Conservation (phyloP, 2,329 filamentous ascomycete genomes). For the Epichloe sibirici region DNA sequence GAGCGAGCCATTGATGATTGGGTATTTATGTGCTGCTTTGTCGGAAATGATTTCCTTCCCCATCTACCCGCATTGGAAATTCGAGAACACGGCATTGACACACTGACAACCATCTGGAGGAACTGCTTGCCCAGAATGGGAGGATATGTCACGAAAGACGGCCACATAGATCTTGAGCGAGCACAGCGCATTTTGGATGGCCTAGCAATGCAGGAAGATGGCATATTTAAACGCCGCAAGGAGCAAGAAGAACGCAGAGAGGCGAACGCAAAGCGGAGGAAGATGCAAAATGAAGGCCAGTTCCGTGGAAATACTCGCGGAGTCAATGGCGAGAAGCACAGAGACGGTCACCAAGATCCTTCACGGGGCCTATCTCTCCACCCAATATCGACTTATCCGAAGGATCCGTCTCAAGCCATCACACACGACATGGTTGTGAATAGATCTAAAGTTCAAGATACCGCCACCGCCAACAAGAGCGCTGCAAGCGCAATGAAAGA, state of each 20-base stretch:
- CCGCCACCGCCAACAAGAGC: conserved; percentile 82
- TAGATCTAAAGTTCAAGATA: conserved; percentile 49
- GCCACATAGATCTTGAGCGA: conserved; percentile 73
- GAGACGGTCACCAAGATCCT: conserved; percentile 23
- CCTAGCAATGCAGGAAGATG: conserved; percentile 83
- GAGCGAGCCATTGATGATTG: conserved; percentile 93
- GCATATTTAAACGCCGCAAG: conserved; percentile 80
- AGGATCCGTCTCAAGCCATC: conserved; percentile 42
- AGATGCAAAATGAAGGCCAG: conserved; percentile 49
- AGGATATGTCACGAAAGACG: conserved; percentile 92
- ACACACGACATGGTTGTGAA: conserved; percentile 87
- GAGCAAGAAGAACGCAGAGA: conserved; percentile 76
- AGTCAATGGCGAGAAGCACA: conserved; percentile 9
- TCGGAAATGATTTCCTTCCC: conserved; percentile 95
- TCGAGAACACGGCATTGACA: conserved; percentile 92
- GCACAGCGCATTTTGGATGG: conserved; percentile 82
- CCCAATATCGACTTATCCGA: conserved; percentile 37
- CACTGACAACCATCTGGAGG: conserved; percentile 91
- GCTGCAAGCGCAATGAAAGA: conserved; percentile 82
- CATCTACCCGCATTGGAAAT: conserved; percentile 97
- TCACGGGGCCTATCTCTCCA: conserved; percentile 20
- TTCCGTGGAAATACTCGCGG: conserved; percentile 6
- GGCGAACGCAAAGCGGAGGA: conserved; percentile 66
- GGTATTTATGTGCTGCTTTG: conserved; percentile 99
- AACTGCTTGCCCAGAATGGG: conserved; percentile 86